These are phyloP conservation scores for Penicillium sp. DNA, from an alignment of 2,329 filamentous ascomycete genomes.

Conservation along the genomic window DNA sequence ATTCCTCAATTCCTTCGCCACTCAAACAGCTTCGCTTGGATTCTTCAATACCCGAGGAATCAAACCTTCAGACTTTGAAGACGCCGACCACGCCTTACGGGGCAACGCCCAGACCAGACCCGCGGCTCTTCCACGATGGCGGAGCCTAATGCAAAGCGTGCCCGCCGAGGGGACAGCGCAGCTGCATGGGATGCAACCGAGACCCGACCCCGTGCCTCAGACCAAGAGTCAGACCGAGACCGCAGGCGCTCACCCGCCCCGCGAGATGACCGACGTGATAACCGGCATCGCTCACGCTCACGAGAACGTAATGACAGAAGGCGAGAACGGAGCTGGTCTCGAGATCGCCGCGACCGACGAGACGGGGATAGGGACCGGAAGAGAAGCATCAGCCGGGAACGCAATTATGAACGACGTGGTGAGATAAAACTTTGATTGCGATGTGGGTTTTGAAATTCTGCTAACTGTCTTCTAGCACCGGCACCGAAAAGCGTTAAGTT, in stretches of 20 bases:
- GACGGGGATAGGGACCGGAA: slow-evolving; percentile 41
- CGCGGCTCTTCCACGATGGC: slow-evolving; percentile 44
- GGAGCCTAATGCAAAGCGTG: slow-evolving; percentile 55
- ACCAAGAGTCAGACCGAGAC: slow-evolving; percentile 37
- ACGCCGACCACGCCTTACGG: slow-evolving; percentile 6
- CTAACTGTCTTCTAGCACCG: slow-evolving; percentile 22
- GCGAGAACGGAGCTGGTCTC: slow-evolving; percentile 46
- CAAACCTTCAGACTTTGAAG: neutral
- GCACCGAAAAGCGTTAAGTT: slow-evolving; percentile 35
- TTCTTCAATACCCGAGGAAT: neutral
- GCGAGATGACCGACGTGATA: slow-evolving; percentile 43
- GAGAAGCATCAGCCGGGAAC: slow-evolving; percentile 41
- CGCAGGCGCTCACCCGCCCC: slow-evolving; percentile 37
- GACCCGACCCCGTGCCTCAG: slow-evolving; percentile 28
- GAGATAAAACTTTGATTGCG: slow-evolving; percentile 6
- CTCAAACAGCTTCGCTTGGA: neutral
- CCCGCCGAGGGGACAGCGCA: slow-evolving; percentile 58
- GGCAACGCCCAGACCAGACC: slow-evolving; percentile 12
- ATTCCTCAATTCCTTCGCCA: neutral
- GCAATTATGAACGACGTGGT: slow-evolving; percentile 44
- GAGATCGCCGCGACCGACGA: slow-evolving; percentile 41
- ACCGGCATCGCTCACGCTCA: slow-evolving; percentile 42
- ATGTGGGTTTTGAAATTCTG: neutral
- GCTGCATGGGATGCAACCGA: slow-evolving; percentile 60
- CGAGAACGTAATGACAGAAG: slow-evolving; percentile 43